Conservation (phyloP, 1,139 yeast species). For the Lodderomyces theae region DNA sequence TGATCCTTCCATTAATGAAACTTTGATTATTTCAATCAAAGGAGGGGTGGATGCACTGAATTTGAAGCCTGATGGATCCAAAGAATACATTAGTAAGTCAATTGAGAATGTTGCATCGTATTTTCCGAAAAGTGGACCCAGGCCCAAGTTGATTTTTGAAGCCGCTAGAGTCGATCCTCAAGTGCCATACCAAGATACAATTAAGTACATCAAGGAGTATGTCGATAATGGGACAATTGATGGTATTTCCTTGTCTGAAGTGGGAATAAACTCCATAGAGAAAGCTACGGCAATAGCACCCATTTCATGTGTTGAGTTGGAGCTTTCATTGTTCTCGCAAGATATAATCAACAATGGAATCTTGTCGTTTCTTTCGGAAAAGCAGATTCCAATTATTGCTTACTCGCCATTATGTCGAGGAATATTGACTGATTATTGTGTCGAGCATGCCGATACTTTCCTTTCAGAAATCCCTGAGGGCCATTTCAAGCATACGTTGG, state of each 20-base stretch:
- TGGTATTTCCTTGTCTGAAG: conserved; percentile 73
- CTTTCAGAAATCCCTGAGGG: conserved; percentile 44
- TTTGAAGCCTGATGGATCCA: conserved; percentile 47
- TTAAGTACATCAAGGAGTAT: conserved; percentile 48
- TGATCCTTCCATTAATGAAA: conserved; percentile 50
- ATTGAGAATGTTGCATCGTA: conserved; percentile 47
- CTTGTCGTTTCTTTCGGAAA: conserved; percentile 46
- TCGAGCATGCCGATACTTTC: conserved; percentile 36
- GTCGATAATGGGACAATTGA: conserved; percentile 57
- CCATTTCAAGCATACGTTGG: conserved; percentile 54
- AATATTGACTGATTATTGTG: conserved; percentile 58
- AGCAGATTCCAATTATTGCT: conserved; percentile 64
- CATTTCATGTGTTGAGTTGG: conserved; percentile 70
- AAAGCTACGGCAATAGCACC: conserved; percentile 51
- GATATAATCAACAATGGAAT: conserved; percentile 62
- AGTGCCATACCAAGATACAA: conserved; percentile 48
- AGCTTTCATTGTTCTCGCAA: conserved; percentile 64
- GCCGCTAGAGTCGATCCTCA: conserved; percentile 63
- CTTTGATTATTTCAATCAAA: conserved; percentile 61
- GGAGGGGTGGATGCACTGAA: conserved; percentile 49
- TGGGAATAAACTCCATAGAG: conserved; percentile 54
- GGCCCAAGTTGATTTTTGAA: conserved; percentile 57
- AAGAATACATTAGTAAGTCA: conserved; percentile 46
- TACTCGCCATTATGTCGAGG: conserved; percentile 88
- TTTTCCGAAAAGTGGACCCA: conserved; percentile 28